phyloP scores from a whole-genome alignment of 2,329 filamentous ascomycete species.

The Paraphaeosphaeria minitans region DNA sequence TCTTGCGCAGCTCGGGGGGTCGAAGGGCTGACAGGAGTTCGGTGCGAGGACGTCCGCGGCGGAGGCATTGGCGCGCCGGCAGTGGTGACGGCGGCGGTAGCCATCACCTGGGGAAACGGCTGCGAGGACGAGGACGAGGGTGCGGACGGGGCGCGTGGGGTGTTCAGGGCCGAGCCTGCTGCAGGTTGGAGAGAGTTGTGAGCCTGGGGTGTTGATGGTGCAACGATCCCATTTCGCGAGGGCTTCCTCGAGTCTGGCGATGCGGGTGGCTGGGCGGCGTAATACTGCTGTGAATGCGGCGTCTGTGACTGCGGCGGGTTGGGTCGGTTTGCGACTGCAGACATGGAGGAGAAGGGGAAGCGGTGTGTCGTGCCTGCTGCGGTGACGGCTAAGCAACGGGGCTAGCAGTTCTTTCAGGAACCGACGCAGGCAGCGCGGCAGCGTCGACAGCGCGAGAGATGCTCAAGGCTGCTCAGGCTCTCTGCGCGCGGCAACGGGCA shows the following conservation, averaged over 20 bases:
- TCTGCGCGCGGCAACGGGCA: background rate
- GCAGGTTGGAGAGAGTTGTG: constrained; percentile 43
- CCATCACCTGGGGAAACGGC: constrained; percentile 49
- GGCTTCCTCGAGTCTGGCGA: constrained; percentile 46
- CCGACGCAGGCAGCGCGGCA: background rate
- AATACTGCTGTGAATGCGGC: constrained; percentile 42
- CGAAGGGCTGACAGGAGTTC: constrained; percentile 48
- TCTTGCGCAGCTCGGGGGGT: constrained; percentile 30
- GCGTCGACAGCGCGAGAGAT: background rate
- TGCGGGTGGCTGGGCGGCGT: constrained; percentile 36
- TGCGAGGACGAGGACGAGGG: constrained; percentile 49
- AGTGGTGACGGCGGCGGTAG: constrained; percentile 61
- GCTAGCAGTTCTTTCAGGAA: constrained; percentile 8
- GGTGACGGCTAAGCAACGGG: background rate
- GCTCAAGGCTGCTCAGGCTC: background rate
- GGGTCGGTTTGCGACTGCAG: constrained; percentile 32
- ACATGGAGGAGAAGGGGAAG: constrained; percentile 11
- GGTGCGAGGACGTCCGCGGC: constrained; percentile 79
- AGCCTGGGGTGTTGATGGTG: constrained; percentile 42
- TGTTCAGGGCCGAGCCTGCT: constrained; percentile 41
- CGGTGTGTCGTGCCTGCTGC: constrained; percentile 4
- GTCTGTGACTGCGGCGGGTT: constrained; percentile 38
- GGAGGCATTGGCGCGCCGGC: constrained; percentile 68
- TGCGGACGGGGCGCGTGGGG: constrained; percentile 52
- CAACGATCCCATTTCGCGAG: constrained; percentile 49